Evolutionary conservation across 2,329 filamentous ascomycete species (phyloP).

Genomic region (Bipolaris gigantea): DNA sequence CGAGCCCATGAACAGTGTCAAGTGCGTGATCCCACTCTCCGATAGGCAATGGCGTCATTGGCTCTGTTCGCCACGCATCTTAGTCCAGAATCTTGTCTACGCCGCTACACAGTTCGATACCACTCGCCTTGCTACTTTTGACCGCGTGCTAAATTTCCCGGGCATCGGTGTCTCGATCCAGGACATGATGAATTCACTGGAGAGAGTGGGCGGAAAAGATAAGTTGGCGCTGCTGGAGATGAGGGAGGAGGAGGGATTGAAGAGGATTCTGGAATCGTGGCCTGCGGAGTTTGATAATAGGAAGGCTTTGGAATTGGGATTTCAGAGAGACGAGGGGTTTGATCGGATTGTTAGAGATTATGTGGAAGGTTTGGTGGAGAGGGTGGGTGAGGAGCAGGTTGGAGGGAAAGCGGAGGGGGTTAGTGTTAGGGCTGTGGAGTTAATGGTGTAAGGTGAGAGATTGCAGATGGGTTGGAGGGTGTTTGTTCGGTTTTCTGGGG

Average conservation of each 20-base stretch:
- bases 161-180: constrained; percentile 50
- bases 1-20: constrained; percentile 59
- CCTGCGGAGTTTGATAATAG: constrained; percentile 56
- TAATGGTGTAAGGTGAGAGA: no score
- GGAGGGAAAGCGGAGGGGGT: no score
- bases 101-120: constrained; percentile 46
- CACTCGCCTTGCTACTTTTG: constrained; percentile 49
- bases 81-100: constrained; percentile 56
- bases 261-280: constrained; percentile 57
- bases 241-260: constrained; percentile 50
- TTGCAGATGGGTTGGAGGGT: no score
- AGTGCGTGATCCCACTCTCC: constrained; percentile 51
- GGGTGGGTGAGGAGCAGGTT: no score
- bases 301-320: constrained; percentile 55
- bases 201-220: constrained; percentile 54
- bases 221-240: constrained; percentile 53
- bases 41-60: constrained; percentile 54
- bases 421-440: no score
- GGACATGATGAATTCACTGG: constrained; percentile 58
- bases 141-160: constrained; percentile 49
- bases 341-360: constrained; percentile 47
- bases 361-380: background rate
- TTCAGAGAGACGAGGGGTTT: constrained; percentile 49
- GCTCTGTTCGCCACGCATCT: constrained; percentile 57
- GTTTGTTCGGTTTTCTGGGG: no score